Conservation (phyloP, 2,329 filamentous ascomycete genomes). For the Fusarium sp. region DNA sequence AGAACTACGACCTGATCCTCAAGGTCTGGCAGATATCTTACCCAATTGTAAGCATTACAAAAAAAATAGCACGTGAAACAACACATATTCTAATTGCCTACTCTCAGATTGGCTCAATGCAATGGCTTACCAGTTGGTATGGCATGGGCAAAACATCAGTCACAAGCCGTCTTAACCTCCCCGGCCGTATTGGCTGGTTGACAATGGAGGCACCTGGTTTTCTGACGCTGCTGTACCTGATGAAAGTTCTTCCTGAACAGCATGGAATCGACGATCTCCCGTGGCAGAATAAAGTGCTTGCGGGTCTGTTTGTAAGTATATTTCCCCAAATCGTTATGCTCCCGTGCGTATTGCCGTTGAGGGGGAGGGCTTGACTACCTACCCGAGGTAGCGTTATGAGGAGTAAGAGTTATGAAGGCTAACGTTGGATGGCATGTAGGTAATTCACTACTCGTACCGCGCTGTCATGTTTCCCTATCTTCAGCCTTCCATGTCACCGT, state of each 20-base stretch:
- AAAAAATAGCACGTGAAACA: background rate
- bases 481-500: conserved; percentile 92
- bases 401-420: background rate
- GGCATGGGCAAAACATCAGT: conserved; percentile 93
- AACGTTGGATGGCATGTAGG: conserved; percentile 49
- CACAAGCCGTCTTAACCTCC: conserved; percentile 80
- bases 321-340: background rate
- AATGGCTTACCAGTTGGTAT: conserved; percentile 85
- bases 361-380: conserved; percentile 9
- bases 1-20: conserved; percentile 65
- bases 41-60: conserved; percentile 56
- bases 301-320: conserved; percentile 67
- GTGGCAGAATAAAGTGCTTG: conserved; percentile 81
- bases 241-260: conserved; percentile 71
- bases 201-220: conserved; percentile 87
- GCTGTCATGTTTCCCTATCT: conserved; percentile 83
- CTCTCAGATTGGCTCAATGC: conserved; percentile 71
- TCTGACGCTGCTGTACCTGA: conserved; percentile 80
- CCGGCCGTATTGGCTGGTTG: conserved; percentile 87
- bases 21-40: conserved; percentile 62
- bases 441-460: conserved; percentile 91
- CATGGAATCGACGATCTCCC: conserved; percentile 69
- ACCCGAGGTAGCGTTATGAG: conserved; percentile 9
- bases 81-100: background rate
- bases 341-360: conserved; percentile 21